A percentile compares a stretch with the other conserved stretches of the same genome.
Conservation (phyloP, 768 basidiomycete species). For the Punctularia strigosozonata region DNA sequence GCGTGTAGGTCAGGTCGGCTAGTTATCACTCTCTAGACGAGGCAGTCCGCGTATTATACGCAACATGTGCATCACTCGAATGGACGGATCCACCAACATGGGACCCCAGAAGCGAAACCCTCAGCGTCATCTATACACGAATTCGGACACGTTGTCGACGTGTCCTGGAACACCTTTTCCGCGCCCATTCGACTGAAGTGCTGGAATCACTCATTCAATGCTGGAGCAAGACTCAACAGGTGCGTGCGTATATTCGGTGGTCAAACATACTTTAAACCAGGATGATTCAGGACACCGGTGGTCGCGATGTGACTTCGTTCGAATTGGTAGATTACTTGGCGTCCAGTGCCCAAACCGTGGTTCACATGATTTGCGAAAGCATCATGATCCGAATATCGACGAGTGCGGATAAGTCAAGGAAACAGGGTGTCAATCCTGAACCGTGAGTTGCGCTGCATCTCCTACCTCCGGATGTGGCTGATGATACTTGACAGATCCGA, state of each 20-base stretch:
- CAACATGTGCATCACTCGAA: slow-evolving; percentile 54
- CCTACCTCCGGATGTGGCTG: neutral
- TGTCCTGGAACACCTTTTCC: slow-evolving; percentile 80
- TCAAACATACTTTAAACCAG: neutral
- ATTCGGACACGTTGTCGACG: slow-evolving; percentile 61
- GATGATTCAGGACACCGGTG: neutral
- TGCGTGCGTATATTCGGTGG: slow-evolving; percentile 17
- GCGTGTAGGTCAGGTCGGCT: slow-evolving; percentile 49
- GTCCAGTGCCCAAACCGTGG: slow-evolving; percentile 74
- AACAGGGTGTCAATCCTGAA: slow-evolving; percentile 46
- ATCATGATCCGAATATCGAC: slow-evolving; percentile 46
- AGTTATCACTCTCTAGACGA: slow-evolving; percentile 73
- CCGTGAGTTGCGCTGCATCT: slow-evolving; percentile 34
- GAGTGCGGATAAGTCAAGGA: slow-evolving; percentile 48
- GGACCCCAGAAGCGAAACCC: slow-evolving; percentile 53
- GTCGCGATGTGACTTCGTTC: slow-evolving; percentile 44
- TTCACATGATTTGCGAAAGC: slow-evolving; percentile 83
- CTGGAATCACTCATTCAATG: slow-evolving; percentile 75
- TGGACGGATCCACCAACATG: slow-evolving; percentile 35
- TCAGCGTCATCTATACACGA: slow-evolving; percentile 55
- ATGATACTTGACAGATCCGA: slow-evolving; percentile 41
- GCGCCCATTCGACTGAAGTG: slow-evolving; percentile 67
- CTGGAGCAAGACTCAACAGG: slow-evolving; percentile 53
- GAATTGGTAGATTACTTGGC: slow-evolving; percentile 77
- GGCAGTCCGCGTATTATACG: slow-evolving; percentile 65